phyloP scores from a whole-genome alignment of 2,329 filamentous ascomycete genomes.

The Rhexocercosporidium sp. region DNA sequence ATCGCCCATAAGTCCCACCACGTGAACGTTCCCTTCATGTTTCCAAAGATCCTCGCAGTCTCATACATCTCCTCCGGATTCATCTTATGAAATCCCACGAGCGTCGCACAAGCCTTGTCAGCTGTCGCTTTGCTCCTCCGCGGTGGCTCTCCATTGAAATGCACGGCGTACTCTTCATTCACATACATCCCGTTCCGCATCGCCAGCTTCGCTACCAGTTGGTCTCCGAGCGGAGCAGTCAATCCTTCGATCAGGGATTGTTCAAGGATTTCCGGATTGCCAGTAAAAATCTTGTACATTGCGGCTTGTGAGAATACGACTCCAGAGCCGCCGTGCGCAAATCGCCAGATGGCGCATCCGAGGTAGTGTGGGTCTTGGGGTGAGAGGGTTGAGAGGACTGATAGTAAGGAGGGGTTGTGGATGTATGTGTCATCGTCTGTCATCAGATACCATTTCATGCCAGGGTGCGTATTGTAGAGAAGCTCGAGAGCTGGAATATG shows the following conservation, averaged over 20 bases:
- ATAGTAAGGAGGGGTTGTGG: conserved; percentile 53
- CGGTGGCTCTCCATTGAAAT: conserved; percentile 62
- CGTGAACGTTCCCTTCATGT: conserved; percentile 2
- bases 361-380: conserved; percentile 54
- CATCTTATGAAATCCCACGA: conserved; percentile 25
- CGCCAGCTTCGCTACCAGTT: conserved; percentile 57
- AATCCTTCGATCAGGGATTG: conserved; percentile 52
- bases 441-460: conserved; percentile 64
- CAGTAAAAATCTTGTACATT: conserved; percentile 52
- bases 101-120: conserved; percentile 52
- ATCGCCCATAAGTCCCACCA: conserved; percentile 47
- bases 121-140: conserved; percentile 53
- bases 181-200: conserved; percentile 60
- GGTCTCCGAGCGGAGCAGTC: conserved; percentile 59
- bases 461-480: conserved; percentile 54
- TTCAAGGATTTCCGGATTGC: conserved; percentile 37
- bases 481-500: conserved; percentile 57
- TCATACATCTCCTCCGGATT: conserved; percentile 8
- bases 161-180: conserved; percentile 57
- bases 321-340: conserved; percentile 62
- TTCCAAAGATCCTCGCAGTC: not conserved
- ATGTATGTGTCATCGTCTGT: conserved; percentile 64
- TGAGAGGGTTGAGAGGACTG: conserved; percentile 56
- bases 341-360: conserved; percentile 62
- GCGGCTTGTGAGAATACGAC: conserved; percentile 58